Conservation (phyloP, 2,329 filamentous ascomycete species). For the Aspergillus sp. region DNA sequence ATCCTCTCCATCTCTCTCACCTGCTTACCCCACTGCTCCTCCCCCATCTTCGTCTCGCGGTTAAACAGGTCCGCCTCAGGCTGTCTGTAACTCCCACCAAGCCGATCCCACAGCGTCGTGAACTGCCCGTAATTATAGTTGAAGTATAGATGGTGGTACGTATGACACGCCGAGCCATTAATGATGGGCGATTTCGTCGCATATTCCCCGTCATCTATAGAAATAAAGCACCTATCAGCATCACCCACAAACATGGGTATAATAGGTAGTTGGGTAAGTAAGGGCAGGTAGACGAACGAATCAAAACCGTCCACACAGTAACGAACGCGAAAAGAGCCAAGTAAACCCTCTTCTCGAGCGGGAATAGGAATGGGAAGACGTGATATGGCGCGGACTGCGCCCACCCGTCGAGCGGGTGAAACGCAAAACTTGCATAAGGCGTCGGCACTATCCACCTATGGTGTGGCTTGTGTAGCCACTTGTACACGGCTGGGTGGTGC, state of each 20-base stretch:
- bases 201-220: constrained; percentile 79
- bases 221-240: too few species aligned
- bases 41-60: background rate
- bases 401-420: constrained; percentile 91
- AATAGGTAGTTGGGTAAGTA: background rate
- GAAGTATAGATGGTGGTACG: constrained; percentile 83
- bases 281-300: constrained; percentile 46
- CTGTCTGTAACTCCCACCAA: constrained; percentile 65
- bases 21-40: background rate
- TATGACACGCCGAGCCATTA: constrained; percentile 95
- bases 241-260: background rate
- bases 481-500: constrained; percentile 79
- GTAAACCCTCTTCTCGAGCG: constrained; percentile 85
- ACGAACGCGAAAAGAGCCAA: constrained; percentile 83
- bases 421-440: constrained; percentile 86
- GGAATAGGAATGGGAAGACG: constrained; percentile 86
- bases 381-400: constrained; percentile 88
- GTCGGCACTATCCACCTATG: constrained; percentile 99
- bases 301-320: constrained; percentile 95
- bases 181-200: constrained; percentile 79
- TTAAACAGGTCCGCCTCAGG: constrained; percentile 11
- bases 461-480: constrained; percentile 88
- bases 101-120: constrained; percentile 85
- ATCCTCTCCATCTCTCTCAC: background rate
- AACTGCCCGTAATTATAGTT: constrained; percentile 96